Conservation (phyloP, 371 early-diverging fungal species). For the Coemansia sp. region DNA sequence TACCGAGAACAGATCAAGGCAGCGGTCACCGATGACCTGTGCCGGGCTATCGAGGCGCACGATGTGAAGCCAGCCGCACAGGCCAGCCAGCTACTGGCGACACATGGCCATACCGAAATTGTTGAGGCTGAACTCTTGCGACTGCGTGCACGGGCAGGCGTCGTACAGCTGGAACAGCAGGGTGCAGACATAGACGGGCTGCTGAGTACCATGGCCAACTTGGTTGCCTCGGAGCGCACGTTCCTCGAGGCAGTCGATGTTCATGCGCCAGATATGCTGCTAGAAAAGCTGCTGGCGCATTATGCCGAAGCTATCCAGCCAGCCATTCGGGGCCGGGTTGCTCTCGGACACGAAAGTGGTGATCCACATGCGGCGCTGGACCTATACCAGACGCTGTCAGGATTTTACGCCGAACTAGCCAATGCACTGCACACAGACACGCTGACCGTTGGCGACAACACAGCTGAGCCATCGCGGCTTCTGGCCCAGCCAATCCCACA, state of each 20-base stretch:
- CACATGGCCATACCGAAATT: slow-evolving; percentile 13
- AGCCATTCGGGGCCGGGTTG: background rate
- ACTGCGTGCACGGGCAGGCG: slow-evolving; percentile 20
- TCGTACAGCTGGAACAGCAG: slow-evolving; percentile 10
- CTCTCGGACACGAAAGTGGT: background rate
- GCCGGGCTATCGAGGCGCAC: slow-evolving; percentile 5
- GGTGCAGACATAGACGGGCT: background rate
- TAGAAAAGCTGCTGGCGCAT: slow-evolving; percentile 20
- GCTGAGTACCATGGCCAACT: background rate
- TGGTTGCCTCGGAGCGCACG: background rate
- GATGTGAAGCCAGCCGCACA: slow-evolving; percentile 3
- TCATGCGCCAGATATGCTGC: background rate
- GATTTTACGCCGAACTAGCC: slow-evolving; percentile 5
- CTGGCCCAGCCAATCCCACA: background rate
- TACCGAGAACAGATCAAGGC: slow-evolving; percentile 9
- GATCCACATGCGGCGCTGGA: background rate
- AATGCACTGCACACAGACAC: background rate
- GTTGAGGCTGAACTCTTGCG: slow-evolving; percentile 15
- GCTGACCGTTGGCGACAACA: slow-evolving; percentile 27
- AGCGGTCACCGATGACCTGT: slow-evolving; percentile 6
- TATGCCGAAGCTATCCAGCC: slow-evolving; percentile 19
- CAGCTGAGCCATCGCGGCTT: slow-evolving; percentile 1
- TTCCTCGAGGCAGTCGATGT: slow-evolving; percentile 27
- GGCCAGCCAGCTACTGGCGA: slow-evolving; percentile 3
- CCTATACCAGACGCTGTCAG: slow-evolving; percentile 15